phyloP scores from a whole-genome alignment of 2,329 filamentous ascomycete species.

The Lecanoromycetidae sp. region DNA sequence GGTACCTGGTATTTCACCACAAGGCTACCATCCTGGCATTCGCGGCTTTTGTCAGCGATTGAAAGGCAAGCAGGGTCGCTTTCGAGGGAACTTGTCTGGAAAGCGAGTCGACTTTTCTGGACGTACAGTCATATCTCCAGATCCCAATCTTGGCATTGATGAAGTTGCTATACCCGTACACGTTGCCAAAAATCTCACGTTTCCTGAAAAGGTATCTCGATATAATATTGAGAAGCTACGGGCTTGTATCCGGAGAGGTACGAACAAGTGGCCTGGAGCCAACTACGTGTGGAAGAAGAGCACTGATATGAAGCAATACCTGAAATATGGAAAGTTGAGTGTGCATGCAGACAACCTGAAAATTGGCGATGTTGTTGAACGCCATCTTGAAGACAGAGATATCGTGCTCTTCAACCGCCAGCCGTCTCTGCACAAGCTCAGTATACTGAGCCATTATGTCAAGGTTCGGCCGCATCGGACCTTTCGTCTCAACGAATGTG shows the following conservation, averaged over 20 bases:
- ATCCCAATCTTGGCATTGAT: conserved; percentile 86
- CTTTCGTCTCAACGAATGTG: conserved; percentile 94
- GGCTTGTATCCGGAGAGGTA: conserved; percentile 61
- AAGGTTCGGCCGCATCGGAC: conserved; percentile 93
- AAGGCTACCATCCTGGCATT: conserved; percentile 76
- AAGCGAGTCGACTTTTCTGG: conserved; percentile 98
- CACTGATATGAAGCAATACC: conserved; percentile 56
- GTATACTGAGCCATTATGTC: conserved; percentile 90
- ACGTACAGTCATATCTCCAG: conserved; percentile 91
- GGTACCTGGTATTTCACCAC: conserved; percentile 80
- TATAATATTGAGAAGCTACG: conserved; percentile 78
- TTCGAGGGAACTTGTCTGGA: conserved; percentile 90
- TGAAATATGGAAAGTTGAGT: conserved; percentile 63
- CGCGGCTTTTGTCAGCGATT: conserved; percentile 88
- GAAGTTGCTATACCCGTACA: conserved; percentile 83
- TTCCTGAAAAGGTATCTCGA: conserved; percentile 74
- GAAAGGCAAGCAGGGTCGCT: conserved; percentile 95
- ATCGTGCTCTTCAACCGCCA: conserved; percentile 97
- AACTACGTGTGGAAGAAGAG: conserved; percentile 67
- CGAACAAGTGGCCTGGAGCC: conserved; percentile 72
- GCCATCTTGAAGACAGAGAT: conserved; percentile 89
- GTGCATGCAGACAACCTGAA: conserved; percentile 61
- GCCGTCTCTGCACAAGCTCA: conserved; percentile 93
- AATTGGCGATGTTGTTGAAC: conserved; percentile 80
- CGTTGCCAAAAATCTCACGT: conserved; percentile 94